A percentile compares a stretch with the other conserved stretches of the same genome.
Conservation (phyloP, 1,284 basidiomycete species). For the Coniferiporia sulphurascens region DNA sequence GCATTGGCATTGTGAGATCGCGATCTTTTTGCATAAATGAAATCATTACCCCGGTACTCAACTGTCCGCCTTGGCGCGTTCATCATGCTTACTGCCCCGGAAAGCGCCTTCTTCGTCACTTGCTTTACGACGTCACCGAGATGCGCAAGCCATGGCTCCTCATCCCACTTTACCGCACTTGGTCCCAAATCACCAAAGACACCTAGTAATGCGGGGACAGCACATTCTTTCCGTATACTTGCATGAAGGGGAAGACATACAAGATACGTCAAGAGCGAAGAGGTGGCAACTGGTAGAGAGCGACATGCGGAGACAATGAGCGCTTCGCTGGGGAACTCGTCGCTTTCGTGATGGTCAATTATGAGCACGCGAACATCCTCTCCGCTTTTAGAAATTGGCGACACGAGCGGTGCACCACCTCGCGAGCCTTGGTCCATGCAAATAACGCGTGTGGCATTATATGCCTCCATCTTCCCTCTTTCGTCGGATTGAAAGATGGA, state of each 20-base stretch:
- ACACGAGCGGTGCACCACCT: constrained; percentile 24
- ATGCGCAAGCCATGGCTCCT: constrained; percentile 22
- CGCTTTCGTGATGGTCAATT: constrained; percentile 31
- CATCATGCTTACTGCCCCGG: constrained; percentile 28
- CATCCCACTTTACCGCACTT: constrained; percentile 25
- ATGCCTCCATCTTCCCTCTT: constrained; percentile 22
- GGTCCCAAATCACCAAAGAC: constrained; percentile 31
- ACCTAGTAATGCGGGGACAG: constrained; percentile 26
- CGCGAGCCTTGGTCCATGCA: constrained; percentile 30
- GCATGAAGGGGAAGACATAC: constrained; percentile 25
- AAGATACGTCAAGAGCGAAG: constrained; percentile 28
- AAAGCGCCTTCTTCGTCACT: constrained; percentile 29
- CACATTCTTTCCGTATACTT: constrained; percentile 23
- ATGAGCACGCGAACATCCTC: constrained; percentile 25
- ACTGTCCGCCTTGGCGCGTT: constrained; percentile 25
- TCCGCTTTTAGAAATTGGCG: neutral
- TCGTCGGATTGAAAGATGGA: constrained; percentile 27
- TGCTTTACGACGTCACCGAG: constrained; percentile 28
- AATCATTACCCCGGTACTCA: constrained; percentile 16
- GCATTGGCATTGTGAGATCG: constrained; percentile 20
- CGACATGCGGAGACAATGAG: constrained; percentile 26
- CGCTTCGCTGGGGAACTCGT: constrained; percentile 27
- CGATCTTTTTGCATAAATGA: neutral
- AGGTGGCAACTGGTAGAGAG: constrained; percentile 28
- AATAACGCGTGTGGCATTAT: constrained; percentile 24